Percentiles rank a stretch among this genome's conserved stretches.
Evolutionary conservation across 371 early-diverging fungal species (phyloP).

Genomic region (Syncephalastrum monosporum): DNA sequence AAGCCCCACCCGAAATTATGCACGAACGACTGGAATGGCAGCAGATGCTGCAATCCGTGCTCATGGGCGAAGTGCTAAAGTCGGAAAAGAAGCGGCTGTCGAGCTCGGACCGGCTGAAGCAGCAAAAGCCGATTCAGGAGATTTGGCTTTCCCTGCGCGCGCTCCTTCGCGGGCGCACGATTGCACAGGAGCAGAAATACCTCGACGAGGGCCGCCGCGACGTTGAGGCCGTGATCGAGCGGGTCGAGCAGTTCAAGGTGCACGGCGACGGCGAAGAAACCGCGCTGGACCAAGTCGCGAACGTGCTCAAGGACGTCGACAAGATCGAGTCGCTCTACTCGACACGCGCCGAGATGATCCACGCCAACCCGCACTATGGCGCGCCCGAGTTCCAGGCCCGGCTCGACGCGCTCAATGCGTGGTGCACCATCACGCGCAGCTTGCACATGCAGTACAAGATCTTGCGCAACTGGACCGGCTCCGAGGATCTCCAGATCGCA

Average conservation of each 20-base stretch:
- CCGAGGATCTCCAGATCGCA: slow-evolving; percentile 66
- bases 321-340: slow-evolving; percentile 78
- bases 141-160: slow-evolving; percentile 81
- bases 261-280: slow-evolving; percentile 26
- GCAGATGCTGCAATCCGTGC: slow-evolving; percentile 81
- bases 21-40: slow-evolving; percentile 82
- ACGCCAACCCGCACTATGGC: slow-evolving; percentile 72
- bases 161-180: slow-evolving; percentile 58
- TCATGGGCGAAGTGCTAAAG: slow-evolving; percentile 84
- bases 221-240: slow-evolving; percentile 61
- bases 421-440: slow-evolving; percentile 73
- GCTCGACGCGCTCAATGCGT: slow-evolving; percentile 74
- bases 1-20: slow-evolving; percentile 52
- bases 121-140: slow-evolving; percentile 59
- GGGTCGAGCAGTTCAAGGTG: slow-evolving; percentile 66
- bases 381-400: slow-evolving; percentile 66
- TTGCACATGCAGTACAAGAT: slow-evolving; percentile 73
- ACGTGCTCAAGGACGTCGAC: slow-evolving; percentile 72
- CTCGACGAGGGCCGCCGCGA: slow-evolving; percentile 68
- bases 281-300: slow-evolving; percentile 63
- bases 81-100: slow-evolving; percentile 77
- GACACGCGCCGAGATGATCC: slow-evolving; percentile 62
- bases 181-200: slow-evolving; percentile 64
- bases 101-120: slow-evolving; percentile 49
- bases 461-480: slow-evolving; percentile 83